These are phyloP conservation scores for Hymenoscyphus infarciens DNA, from an alignment of 2,329 filamentous ascomycete species.

Conservation along the genomic window DNA sequence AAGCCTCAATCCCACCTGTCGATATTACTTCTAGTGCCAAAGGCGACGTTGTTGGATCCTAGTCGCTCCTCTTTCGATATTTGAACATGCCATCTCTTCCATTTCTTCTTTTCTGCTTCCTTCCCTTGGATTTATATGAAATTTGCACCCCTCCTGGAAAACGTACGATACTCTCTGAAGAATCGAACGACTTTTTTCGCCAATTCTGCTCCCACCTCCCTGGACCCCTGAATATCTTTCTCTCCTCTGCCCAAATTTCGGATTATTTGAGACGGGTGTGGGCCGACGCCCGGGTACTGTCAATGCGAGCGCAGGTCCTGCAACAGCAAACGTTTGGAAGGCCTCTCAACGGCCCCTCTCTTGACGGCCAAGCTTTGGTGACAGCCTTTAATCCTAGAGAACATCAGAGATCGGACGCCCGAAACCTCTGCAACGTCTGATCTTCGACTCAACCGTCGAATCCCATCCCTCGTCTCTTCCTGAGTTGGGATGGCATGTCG, in stretches of 20 bases:
- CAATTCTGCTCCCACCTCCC: not conserved
- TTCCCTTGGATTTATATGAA: conserved; percentile 3
- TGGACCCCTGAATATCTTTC: not conserved
- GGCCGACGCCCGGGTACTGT: conserved; percentile 8
- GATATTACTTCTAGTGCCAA: not conserved
- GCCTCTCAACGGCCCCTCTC: conserved; percentile 9
- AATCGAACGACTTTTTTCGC: conserved; percentile 1
- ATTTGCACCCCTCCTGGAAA: not conserved
- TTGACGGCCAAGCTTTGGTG: conserved; percentile 14
- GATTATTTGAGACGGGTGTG: not conserved
- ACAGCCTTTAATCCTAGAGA: conserved; percentile 18
- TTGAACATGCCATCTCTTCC: conserved; percentile 1
- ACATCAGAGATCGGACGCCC: conserved; percentile 27
- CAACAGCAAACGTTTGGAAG: conserved; percentile 27
- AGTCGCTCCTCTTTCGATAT: conserved; percentile 5
- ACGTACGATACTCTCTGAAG: not conserved
- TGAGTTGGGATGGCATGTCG: conserved; percentile 36
- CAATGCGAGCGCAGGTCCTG: conserved; percentile 24
- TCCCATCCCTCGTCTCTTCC: conserved; percentile 28
- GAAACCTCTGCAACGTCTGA: conserved; percentile 49
- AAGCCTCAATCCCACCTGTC: not conserved
- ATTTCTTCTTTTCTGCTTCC: not conserved
- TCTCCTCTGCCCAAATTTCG: not conserved
- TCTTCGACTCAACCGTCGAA: conserved; percentile 35
- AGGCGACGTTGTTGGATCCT: not conserved